Base-by-base conservation (phyloP, 495 filamentous ascomycete genomes). In the Aspergillus baeticus region DNA sequence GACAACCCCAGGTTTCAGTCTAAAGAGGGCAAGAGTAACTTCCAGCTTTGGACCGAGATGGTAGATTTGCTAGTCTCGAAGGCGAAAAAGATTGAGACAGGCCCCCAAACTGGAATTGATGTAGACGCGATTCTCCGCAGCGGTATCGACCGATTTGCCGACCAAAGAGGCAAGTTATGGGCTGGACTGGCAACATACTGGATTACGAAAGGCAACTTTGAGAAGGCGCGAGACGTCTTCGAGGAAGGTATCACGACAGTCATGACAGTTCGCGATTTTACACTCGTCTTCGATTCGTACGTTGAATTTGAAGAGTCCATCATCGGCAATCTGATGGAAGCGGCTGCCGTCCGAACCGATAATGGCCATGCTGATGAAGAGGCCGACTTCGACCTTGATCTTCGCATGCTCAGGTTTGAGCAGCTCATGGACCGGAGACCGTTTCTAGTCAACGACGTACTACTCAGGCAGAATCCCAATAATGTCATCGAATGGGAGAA, bases 251-350 rank as follows among this genome's bases (percentile, higher is more conserved):
- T 98, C 59, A 96, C 90, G 23, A 98, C 94, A 1, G 95, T 97
- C 54, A 96, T 97, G 93, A 99, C 95, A 4, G 91, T 98, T n/a
- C 84, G 95, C 48, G 95, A 99, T 73, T 99, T 99, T 63, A 95
- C 93, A 0, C 81, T 97, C 41, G 85, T 98, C 20, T 99, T 99
- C 61, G 95, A 99, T 68, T 88, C 91, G 0, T 99, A 99, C 65
- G 84, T 87, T 37, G 95, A 99, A 69, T 96, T 96, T 42, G 95
- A 99, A 68, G 95, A 99, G 72, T 92, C 92, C 0, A 88, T 98
- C 63, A 97, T 97, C 57, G 85, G 89, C 23, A 88, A 81, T 36
- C 70, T 97, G 66, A 96, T 98, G 87, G 92, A 97, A 65, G 79
- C 87, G 37, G 92, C 92, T 8, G 89, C 91, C 2, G 71, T 77